These are phyloP conservation scores for Talaromyces stipitatus DNA, from an alignment of 495 filamentous ascomycete species.

Conservation along the genomic window DNA sequence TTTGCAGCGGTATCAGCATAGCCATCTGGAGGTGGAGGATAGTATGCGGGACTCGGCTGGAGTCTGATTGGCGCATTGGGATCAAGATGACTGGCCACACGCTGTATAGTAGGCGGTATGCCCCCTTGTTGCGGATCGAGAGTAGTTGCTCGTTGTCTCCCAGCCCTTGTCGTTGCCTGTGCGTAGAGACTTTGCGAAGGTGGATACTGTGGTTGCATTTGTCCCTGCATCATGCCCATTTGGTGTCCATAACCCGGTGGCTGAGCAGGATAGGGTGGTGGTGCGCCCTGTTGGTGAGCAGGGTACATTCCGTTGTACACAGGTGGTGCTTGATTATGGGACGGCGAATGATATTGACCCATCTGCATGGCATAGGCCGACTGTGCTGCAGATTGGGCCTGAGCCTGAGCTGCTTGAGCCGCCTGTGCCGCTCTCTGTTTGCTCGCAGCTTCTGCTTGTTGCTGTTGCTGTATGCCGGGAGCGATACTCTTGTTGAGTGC, in stretches of 20 bases:
- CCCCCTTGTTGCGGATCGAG: slow-evolving; percentile 90
- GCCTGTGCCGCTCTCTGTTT: slow-evolving; percentile 71
- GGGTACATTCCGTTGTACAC: slow-evolving; percentile 79
- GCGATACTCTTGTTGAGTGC: slow-evolving; percentile 79
- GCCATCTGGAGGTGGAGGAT: slow-evolving; percentile 89
- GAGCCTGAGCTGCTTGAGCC: slow-evolving; percentile 48
- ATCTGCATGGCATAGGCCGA: slow-evolving; percentile 51
- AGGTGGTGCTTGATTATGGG: slow-evolving; percentile 49
- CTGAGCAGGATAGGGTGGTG: slow-evolving; percentile 80
- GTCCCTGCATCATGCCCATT: slow-evolving; percentile 62
- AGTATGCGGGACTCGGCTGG: slow-evolving; percentile 96
- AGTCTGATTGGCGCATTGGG: slow-evolving; percentile 89
- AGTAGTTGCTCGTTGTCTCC: slow-evolving; percentile 85
- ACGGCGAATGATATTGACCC: slow-evolving; percentile 44
- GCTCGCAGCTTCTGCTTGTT: slow-evolving; percentile 84
- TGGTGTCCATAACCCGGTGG: slow-evolving; percentile 61
- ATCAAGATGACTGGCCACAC: slow-evolving; percentile 95
- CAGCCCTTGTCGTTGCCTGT: slow-evolving; percentile 75
- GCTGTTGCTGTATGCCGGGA: slow-evolving; percentile 94
- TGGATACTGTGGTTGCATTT: slow-evolving; percentile 62
- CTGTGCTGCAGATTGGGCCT: slow-evolving; percentile 50
- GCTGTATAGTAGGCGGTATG: slow-evolving; percentile 85
- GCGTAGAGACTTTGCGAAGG: slow-evolving; percentile 71
- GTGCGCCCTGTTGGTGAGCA: slow-evolving; percentile 63
- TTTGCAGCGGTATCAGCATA: slow-evolving; percentile 56